Evolutionary conservation across 768 basidiomycete species (phyloP), one percentile per base, ranked within the genome.

Genomic region (Phaeotremella skinneri): DNA sequence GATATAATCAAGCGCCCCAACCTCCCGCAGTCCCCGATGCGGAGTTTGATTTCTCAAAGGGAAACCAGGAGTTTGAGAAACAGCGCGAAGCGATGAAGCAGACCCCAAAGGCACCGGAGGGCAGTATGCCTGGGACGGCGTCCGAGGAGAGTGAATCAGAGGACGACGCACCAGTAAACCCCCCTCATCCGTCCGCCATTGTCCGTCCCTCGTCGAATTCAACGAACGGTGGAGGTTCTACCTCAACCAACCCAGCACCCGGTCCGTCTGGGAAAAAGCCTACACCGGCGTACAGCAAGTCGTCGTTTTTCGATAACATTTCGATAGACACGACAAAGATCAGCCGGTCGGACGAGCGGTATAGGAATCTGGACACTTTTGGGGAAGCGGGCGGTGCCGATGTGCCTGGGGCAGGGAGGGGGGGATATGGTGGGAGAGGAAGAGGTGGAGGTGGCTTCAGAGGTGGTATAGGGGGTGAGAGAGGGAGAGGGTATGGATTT

Each of bases 311-410:
- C 45, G 72, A 74, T 51, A 47, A 55, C 21, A 51, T 74, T 2
- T 59, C 56, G 2, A 54, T 29, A 17, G 67, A 56, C 4, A 66
- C 55, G 21, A 25, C 56, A 1, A 54, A 60, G 32, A 64, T 71
- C 2, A 52, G 54, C 13, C 55, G 67, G 30, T 59, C 63, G 5
- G 69, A 74, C 21, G 72, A 74, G 47, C 39, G 72, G 52, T 59
- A 63, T 47, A 56, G 72, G 49, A 74, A 74, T 51, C 61, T 59
- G 14, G 72, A 74, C 52, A 74, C 72, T 2, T 74, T 74, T 48
- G 72, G 72, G 5, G 72, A 71, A 55, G 69, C 72, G 21, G 68
- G 67, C 16, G 68, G 63, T 13, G 41, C 55, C 23, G 51, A 32
- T 31, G 27, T n/a, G n/a, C n/a, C n/a, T n/a, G n/a, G n/a, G n/a